phyloP scores from a whole-genome alignment of 2,329 filamentous ascomycete species.

The Neonectria ditissima region DNA sequence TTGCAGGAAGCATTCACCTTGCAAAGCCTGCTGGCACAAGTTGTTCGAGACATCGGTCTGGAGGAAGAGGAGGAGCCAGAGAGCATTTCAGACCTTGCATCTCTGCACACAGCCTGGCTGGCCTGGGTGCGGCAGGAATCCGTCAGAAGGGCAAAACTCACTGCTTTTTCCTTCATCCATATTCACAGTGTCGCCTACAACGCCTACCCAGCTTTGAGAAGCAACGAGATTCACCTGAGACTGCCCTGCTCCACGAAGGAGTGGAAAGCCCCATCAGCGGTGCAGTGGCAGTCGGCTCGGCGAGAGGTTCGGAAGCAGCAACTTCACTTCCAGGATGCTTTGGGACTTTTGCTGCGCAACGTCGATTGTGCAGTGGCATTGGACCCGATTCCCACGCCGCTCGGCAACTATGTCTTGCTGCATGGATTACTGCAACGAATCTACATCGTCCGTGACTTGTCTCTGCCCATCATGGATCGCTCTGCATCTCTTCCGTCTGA shows the following conservation, averaged over 20 bases:
- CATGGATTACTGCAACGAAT: conserved; percentile 54
- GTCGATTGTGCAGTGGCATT: conserved; percentile 44
- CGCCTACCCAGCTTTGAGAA: conserved; percentile 51
- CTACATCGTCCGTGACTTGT: conserved; percentile 53
- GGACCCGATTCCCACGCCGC: conserved; percentile 51
- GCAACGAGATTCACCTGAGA: conserved; percentile 51
- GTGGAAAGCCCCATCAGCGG: conserved; percentile 50
- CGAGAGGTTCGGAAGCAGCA: conserved; percentile 48
- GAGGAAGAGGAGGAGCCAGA: conserved; percentile 29
- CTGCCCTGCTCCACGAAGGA: conserved; percentile 52
- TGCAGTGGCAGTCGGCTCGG: conserved; percentile 46
- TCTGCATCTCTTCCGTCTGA: conserved; percentile 49
- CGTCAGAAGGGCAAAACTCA: conserved; percentile 50
- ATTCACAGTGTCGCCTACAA: conserved; percentile 55
- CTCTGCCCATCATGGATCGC: conserved; percentile 49
- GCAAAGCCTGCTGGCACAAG: conserved; percentile 49
- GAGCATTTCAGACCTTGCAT: background rate
- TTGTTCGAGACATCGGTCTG: conserved; percentile 50
- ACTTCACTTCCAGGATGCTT: conserved; percentile 52
- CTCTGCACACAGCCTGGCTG: conserved; percentile 39
- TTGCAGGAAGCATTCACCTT: conserved; percentile 51
- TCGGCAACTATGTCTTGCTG: conserved; percentile 53
- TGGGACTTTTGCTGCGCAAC: conserved; percentile 49
- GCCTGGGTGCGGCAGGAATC: conserved; percentile 51
- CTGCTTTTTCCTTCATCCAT: conserved; percentile 54